Base-by-base conservation (phyloP, 805 yeast genomes). In the Dipodascus albidus region DNA sequence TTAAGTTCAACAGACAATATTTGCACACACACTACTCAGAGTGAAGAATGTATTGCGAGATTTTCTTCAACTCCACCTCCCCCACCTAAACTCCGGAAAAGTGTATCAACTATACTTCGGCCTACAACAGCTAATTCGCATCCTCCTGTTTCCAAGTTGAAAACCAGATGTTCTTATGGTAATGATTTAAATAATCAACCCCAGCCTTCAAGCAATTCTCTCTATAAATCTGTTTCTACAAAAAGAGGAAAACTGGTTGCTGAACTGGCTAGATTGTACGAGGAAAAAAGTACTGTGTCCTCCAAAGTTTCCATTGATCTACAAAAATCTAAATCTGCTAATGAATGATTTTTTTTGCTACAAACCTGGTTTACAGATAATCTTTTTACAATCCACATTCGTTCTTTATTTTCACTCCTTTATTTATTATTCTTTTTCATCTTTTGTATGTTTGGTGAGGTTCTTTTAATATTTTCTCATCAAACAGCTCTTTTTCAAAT, bases 201-300 rank as follows among this genome's bases (percentile, higher is more conserved):
- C 9, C 19, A 42, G n/a, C 3, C 38, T 17, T 41, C 24, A 4
- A 20, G 50, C 22, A 48, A 54, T 51, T 14, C 19, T 27, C n/a
- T 3, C 8, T 38, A 38, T 17, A 38, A 38, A 19, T 55, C 65
- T 3, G 79, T 60, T 17, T 51, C 61, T 2, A 59, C 79, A 3
- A 71, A 77, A 11, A 63, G 81, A 17, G 82, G 80, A 11, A 71
- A 77, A 52, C 79, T 78, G 64, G 87, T 83, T 1, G 78, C 81
- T 11, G 81, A 78, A 60, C 68, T 83, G 55, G 84, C 87, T 1
- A 76, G 74, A 54, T 65, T 82, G 42, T 83, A 79, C 58, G 89
- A 83, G 61, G 86, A 82, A 61, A 69, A 83, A 58, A 54, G 63
- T 35, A 53, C 27, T 8, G 23, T 38, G 4, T 8, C 17, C 8